Evolutionary conservation across 192 early-diverging fungal species (phyloP).

Genomic region (Nowakowskiella sp.): DNA sequence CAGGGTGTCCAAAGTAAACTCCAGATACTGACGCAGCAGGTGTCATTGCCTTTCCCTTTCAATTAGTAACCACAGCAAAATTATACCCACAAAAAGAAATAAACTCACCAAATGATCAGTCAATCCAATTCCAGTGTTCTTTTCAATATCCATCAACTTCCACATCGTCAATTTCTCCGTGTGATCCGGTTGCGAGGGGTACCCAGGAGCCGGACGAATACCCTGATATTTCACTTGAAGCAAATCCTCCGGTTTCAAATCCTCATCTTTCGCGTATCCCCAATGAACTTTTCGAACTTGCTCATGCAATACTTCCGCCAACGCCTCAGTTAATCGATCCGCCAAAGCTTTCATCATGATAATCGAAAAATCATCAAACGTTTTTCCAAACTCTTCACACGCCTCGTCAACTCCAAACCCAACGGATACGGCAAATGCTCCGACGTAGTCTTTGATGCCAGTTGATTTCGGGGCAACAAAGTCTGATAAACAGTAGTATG

Average conservation of each 20-base stretch:
- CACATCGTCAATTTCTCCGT: constrained; percentile 92
- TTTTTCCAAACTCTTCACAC: constrained; percentile 65
- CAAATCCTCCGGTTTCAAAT: constrained; percentile 67
- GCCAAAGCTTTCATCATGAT: constrained; percentile 96
- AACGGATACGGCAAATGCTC: constrained; percentile 81
- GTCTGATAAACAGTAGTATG: constrained; percentile 83
- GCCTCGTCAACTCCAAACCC: constrained; percentile 88
- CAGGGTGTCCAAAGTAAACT: constrained; percentile 63
- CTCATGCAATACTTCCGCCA: constrained; percentile 85
- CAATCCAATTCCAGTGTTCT: constrained; percentile 73
- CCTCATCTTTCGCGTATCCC: constrained; percentile 81
- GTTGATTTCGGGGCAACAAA: constrained; percentile 79
- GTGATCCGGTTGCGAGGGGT: constrained; percentile 93
- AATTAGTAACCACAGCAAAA: background rate
- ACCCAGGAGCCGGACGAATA: constrained; percentile 91
- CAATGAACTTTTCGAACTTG: constrained; percentile 79
- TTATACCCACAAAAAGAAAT: background rate
- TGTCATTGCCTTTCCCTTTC: constrained; percentile 62
- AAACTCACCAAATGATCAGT: constrained; percentile 72
- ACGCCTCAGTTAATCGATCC: constrained; percentile 86
- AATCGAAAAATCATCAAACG: constrained; percentile 82
- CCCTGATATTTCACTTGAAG: constrained; percentile 90
- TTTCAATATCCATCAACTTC: constrained; percentile 71
- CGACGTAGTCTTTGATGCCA: constrained; percentile 75
- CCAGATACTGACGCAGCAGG: constrained; percentile 85